Evolutionary conservation across 23 red algal genomes (phyloP), one percentile per base, ranked within the genome.

Genomic region (Pyropia haitanensis): DNA sequence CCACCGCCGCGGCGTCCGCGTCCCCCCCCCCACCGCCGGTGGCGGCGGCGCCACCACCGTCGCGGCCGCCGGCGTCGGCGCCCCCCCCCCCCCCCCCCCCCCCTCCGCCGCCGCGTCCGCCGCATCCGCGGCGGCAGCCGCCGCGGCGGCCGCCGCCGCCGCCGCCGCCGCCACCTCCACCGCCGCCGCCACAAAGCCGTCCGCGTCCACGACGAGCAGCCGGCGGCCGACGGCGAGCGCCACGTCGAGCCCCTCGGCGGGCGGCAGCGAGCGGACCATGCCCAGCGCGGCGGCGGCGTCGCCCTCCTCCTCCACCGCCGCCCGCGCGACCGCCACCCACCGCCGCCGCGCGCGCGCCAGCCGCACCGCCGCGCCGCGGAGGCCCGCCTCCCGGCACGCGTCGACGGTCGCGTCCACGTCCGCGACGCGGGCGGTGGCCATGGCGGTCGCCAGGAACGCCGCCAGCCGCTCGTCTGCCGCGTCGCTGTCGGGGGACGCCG

Each of bases 351-450:
- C 30, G 15, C 81, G 33, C 5, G 81, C 65, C 2, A 87, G 71
- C 18, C 81, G 81, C 51, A 76, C 81, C 7, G 81, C 81, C 24
- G 76, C 72, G 18, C 69, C 67, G 64, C 61, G 76, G 15, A 87
- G 57, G 3, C 81, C 71, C 2, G 81, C 81, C 53, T 87, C 63
- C 1, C 68, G 81, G 52, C 81, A 87, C 6, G 76, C 50, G 22
- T 39, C 61, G 23, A 87, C 76, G 14, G 81, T 72, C 27, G 81
- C 68, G 49, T 87, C 81, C 23, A 87, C 81, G 61, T 87, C 70
- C 17, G 74, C 50, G 33, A 76, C 81, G 17, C 70, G 39, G 39
- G 39, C 39, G 39, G 39, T 46, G 10, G 39, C 39, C 39, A 46
- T 46, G 39, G 39, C 39, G 7, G 39, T 46, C 5, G 39, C 39